Evolutionary conservation across 2,329 filamentous ascomycete species (phyloP).

Genomic region (Cytospora piceicola): DNA sequence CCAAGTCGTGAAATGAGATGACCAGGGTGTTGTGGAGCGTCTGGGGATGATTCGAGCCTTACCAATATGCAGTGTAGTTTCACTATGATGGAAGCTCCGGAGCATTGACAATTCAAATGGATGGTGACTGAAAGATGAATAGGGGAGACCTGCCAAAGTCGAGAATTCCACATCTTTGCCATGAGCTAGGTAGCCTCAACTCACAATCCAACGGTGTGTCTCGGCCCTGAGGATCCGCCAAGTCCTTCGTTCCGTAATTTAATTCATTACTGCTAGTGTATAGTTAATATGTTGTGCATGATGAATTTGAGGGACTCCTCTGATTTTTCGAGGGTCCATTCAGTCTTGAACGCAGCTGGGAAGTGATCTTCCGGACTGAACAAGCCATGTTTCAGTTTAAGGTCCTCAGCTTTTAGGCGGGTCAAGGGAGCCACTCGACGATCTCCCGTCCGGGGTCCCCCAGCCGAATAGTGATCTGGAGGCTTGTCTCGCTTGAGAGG

Average conservation of each 20-base stretch:
- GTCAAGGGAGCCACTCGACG: neutral
- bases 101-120: neutral
- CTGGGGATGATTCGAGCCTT: conserved; percentile 11
- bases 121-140: conserved; percentile 1
- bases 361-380: neutral
- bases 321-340: neutral
- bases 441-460: neutral
- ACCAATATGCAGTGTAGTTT: neutral
- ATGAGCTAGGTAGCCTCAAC: neutral
- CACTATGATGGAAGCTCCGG: conserved; percentile 5
- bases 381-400: neutral
- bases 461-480: neutral
- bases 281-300: neutral
- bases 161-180: neutral
- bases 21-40: conserved; percentile 16
- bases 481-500: neutral
- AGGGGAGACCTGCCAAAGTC: neutral
- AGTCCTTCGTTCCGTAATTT: neutral
- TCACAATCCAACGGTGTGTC: conserved; percentile 3
- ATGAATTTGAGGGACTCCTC: conserved; percentile 1
- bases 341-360: conserved; percentile 7
- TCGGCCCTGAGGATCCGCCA: neutral
- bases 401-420: neutral
- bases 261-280: neutral
- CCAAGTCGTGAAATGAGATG: conserved; percentile 16